These are phyloP conservation scores for Chiua virens DNA, from an alignment of 768 basidiomycete genomes.

Conservation along the genomic window DNA sequence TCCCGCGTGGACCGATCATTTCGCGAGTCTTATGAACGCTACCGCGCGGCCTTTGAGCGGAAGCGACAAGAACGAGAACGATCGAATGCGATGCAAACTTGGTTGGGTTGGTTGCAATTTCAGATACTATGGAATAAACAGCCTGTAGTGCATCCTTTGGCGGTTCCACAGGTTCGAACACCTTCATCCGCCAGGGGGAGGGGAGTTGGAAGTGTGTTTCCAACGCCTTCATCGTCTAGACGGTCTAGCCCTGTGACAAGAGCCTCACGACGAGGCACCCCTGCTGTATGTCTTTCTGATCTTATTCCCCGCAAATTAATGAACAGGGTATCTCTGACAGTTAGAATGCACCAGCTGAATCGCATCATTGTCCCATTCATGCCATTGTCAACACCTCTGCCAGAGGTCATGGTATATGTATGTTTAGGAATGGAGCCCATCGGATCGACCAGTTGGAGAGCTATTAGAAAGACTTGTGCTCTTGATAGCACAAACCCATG, in stretches of 20 bases:
- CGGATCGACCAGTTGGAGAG: no score
- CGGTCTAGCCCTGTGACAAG: conserved; percentile 35
- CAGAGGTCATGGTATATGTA: not conserved
- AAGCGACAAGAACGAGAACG: conserved; percentile 65
- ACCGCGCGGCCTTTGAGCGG: conserved; percentile 84
- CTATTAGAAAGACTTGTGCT: not conserved
- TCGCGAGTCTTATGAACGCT: conserved; percentile 89
- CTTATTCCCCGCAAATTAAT: conserved; percentile 28
- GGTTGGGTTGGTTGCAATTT: conserved; percentile 29
- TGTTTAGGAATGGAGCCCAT: not conserved
- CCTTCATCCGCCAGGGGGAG: conserved; percentile 26
- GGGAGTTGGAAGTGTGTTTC: conserved; percentile 22
- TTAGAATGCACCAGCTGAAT: conserved; percentile 19
- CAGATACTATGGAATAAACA: conserved; percentile 31
- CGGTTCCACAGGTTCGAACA: conserved; percentile 20
- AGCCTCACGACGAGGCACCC: conserved; percentile 25
- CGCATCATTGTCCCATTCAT: not conserved
- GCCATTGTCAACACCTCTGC: not conserved
- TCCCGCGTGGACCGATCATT: conserved; percentile 81
- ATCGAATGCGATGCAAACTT: conserved; percentile 29
- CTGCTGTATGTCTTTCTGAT: conserved; percentile 22
- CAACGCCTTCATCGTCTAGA: conserved; percentile 33
- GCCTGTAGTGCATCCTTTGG: conserved; percentile 3
- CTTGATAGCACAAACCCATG: not conserved
- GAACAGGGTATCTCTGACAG: conserved; percentile 14